A percentile compares a stretch with the other conserved stretches of the same genome.
Evolutionary conservation across 108 stramenopile genomes (phyloP).

Genomic region (Schizochytrium sp.): DNA sequence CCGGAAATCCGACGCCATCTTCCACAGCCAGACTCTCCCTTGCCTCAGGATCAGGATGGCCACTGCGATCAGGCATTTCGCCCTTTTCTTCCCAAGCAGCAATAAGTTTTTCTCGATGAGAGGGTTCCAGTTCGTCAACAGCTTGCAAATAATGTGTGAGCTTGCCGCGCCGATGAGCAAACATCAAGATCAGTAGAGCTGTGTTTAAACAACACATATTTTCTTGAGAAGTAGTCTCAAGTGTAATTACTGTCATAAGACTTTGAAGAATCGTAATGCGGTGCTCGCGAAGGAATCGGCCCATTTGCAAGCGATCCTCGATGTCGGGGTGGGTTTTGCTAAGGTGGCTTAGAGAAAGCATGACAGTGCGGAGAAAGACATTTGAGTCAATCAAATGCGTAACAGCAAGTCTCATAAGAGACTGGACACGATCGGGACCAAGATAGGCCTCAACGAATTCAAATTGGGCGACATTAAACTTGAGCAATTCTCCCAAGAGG

Average conservation of each 20-base stretch:
- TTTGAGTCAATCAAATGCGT: conserved; percentile 89
- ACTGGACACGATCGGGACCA: conserved; percentile 77
- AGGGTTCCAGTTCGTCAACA: conserved; percentile 26
- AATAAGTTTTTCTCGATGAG: not conserved
- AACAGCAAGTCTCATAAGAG: conserved; percentile 79
- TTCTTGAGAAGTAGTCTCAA: conserved; percentile 62
- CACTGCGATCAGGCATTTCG: conserved; percentile 7
- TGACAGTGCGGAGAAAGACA: conserved; percentile 86
- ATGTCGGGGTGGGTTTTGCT: not conserved
- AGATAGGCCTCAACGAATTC: conserved; percentile 70
- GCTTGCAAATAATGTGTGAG: not conserved
- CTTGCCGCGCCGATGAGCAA: conserved; percentile 35
- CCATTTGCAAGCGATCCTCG: not conserved
- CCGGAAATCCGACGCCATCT: not conserved
- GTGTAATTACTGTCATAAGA: conserved; percentile 57
- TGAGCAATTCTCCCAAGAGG: conserved; percentile 85
- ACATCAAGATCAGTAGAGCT: conserved; percentile 59
- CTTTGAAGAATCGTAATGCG: conserved; percentile 55
- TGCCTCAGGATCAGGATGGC: not conserved
- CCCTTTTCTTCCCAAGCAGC: conserved; percentile 8
- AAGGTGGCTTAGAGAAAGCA: conserved; percentile 77
- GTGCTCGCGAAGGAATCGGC: conserved; percentile 26
- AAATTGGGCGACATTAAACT: conserved; percentile 79
- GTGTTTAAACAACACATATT: conserved; percentile 68
- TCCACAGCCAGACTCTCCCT: too few relatives aligned